phyloP scores from a whole-genome alignment of 192 early-diverging fungal genomes.

The Backusella mclennaniae region DNA sequence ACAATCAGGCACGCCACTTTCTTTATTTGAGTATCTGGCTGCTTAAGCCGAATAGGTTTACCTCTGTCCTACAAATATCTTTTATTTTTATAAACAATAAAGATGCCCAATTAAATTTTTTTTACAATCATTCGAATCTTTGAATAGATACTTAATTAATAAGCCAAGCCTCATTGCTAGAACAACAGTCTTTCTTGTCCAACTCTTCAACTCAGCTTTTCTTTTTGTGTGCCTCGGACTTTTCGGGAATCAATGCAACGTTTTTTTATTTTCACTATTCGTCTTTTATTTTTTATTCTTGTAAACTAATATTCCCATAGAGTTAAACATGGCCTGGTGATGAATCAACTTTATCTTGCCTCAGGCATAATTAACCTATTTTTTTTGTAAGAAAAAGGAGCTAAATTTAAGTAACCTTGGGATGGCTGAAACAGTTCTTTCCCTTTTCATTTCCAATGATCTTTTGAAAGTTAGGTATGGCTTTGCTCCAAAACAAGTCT shows the following conservation, averaged over 20 bases:
- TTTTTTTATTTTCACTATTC: background rate
- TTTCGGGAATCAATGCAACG: background rate
- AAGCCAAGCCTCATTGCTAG: background rate
- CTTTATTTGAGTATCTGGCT: background rate
- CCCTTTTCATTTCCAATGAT: background rate
- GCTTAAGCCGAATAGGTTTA: background rate
- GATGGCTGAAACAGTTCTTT: background rate
- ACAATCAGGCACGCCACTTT: background rate
- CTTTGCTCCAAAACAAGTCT: background rate
- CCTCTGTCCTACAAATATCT: background rate
- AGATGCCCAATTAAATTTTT: background rate
- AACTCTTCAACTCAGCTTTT: conserved; percentile 5
- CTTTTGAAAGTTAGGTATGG: background rate
- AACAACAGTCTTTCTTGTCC: background rate
- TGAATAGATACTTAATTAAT: background rate
- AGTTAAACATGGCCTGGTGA: background rate
- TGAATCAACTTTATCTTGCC: background rate
- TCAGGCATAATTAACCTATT: background rate
- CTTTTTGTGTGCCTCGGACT: background rate
- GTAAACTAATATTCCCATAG: background rate
- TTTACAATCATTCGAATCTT: background rate
- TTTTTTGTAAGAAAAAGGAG: background rate
- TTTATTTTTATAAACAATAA: background rate
- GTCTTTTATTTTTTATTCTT: background rate
- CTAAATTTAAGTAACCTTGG: background rate